These are phyloP conservation scores for Inga laurina DNA, from an alignment of 306 rosid species.

Conservation along the genomic window DNA sequence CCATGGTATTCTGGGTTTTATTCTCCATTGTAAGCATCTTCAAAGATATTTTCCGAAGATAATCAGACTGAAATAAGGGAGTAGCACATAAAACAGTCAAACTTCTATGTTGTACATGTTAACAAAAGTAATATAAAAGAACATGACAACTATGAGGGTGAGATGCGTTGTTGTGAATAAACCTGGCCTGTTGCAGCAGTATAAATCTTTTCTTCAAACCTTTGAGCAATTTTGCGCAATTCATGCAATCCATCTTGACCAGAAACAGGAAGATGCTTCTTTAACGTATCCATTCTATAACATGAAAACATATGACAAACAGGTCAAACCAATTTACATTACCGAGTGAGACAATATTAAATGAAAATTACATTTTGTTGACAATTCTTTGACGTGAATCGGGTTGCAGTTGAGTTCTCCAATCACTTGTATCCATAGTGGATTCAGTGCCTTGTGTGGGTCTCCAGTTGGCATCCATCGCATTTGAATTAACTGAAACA, in stretches of 20 bases:
- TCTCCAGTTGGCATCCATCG: conserved; percentile 50
- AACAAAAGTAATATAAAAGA: conserved; percentile 4
- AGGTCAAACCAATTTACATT: background rate
- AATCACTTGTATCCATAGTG: conserved; percentile 43
- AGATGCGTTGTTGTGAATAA: background rate
- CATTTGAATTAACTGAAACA: conserved; percentile 22
- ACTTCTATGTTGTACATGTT: background rate
- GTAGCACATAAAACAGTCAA: conserved; percentile 6
- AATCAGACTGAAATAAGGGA: conserved; percentile 30
- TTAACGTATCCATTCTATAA: conserved; percentile 70
- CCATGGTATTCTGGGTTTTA: conserved; percentile 41
- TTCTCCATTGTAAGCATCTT: conserved; percentile 41
- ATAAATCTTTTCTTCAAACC: conserved; percentile 83
- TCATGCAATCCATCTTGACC: conserved; percentile 64
- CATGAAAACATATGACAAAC: background rate
- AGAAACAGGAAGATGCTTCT: conserved; percentile 65
- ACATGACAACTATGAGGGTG: background rate
- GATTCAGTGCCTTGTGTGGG: conserved; percentile 48
- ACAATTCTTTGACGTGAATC: conserved; percentile 52
- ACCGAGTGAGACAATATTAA: conserved; percentile 6
- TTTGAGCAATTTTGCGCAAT: conserved; percentile 66
- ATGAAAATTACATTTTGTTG: conserved; percentile 53
- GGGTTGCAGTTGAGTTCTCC: conserved; percentile 50
- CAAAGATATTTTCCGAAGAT: conserved; percentile 12
- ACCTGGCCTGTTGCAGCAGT: conserved; percentile 70